Evolutionary conservation across 495 filamentous ascomycete species (phyloP), one percentile per base, ranked within the genome.

Genomic region (Xylaria telfairii): DNA sequence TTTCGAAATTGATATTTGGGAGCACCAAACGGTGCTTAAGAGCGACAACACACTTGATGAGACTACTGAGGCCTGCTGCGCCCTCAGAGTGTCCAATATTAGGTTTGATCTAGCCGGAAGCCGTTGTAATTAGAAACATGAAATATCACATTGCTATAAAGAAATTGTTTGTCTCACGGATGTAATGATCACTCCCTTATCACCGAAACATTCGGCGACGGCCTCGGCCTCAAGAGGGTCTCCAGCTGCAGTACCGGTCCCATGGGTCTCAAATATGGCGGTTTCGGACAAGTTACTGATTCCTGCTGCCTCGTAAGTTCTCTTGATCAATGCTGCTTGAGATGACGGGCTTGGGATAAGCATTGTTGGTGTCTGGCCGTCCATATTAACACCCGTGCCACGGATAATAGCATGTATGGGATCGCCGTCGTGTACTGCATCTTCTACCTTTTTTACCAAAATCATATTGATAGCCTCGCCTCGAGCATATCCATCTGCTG

Each of bases 41-140:
- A 68, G 83, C 83, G 41, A 86, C 42, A 7, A 81, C 73, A 3
- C 79, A 79, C 62, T 89, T 89, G 24, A 89, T 83, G 1, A 88
- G 57, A 0, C 79, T 81, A 0, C 81, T 78, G 19, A 88, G 71
- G 0, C 86, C 86, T 41, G 79, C 78, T 1, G 82, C 77, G 0
- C 79, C 85, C 74, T 88, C 87, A 2, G 78, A 64, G 69, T 89
- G 87, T 0, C 87, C 85, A 3, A 87, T 73, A 61, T 87, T 86
- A 0, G 83, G 79, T 6, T 89, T 51, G 6, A 51, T 21, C 47
- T 51, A 21, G 7, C 10, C 0, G 8, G 5, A 51, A 10, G 0
- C n/a, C n/a, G n/a, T n/a, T n/a, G n/a, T n/a, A n/a, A n/a, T n/a
- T n/a, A n/a, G n/a, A n/a, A n/a, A n/a, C n/a, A n/a, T n/a, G n/a